Conservation (phyloP, 495 filamentous ascomycete species). For the Tuber borchii region DNA sequence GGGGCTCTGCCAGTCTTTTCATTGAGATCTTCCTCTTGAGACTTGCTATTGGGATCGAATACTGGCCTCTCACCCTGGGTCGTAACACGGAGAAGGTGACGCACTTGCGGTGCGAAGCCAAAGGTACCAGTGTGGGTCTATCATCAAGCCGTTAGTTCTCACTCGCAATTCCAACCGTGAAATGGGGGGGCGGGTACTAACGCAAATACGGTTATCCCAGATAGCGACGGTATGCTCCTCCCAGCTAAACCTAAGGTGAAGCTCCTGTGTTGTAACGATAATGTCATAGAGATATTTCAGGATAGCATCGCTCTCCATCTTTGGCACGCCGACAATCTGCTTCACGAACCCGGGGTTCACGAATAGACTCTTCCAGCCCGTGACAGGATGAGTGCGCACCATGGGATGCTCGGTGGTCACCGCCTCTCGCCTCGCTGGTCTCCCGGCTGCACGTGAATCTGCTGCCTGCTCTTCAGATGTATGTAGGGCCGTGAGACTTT, state of each 20-base stretch:
- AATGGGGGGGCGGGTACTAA: conserved; percentile 40
- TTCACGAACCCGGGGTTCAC: conserved; percentile 77
- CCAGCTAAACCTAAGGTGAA: conserved; percentile 67
- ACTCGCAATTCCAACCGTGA: not conserved
- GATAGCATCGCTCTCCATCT: conserved; percentile 62
- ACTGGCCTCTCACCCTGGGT: conserved; percentile 54
- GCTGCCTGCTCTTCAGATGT: conserved; percentile 65
- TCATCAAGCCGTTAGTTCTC: conserved; percentile 11
- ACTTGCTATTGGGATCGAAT: conserved; percentile 50
- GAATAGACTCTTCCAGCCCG: conserved; percentile 73
- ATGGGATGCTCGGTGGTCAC: conserved; percentile 56
- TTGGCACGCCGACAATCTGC: conserved; percentile 64
- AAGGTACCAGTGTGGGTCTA: conserved; percentile 59
- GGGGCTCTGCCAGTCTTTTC: conserved; percentile 49
- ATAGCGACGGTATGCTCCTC: conserved; percentile 62
- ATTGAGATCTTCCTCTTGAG: conserved; percentile 55
- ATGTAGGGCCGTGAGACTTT: conserved; percentile 64
- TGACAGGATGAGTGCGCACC: conserved; percentile 64
- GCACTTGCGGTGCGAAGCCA: conserved; percentile 57
- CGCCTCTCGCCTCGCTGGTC: conserved; percentile 56
- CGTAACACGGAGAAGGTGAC: conserved; percentile 58
- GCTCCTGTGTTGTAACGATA: conserved; percentile 58
- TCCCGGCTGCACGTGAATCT: conserved; percentile 55
- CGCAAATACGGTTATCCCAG: conserved; percentile 67
- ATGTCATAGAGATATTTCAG: conserved; percentile 57